phyloP scores from a whole-genome alignment of 352 stramenopile species.

The Thalassiosira ordinaria region DNA sequence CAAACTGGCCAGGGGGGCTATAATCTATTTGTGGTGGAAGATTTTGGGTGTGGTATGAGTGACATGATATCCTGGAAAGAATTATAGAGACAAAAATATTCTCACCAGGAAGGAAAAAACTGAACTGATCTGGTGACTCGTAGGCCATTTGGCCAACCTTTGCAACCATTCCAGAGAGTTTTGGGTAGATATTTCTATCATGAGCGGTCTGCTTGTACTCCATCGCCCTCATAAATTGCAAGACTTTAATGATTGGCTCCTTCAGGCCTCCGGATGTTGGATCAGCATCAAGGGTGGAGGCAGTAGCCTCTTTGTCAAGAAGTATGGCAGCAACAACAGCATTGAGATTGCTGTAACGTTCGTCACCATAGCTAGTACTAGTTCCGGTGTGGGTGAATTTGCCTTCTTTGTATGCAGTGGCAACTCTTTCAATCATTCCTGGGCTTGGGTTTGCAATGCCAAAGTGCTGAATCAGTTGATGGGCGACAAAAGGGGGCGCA shows the following conservation, averaged over 20 bases:
- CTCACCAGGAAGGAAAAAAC: constrained; percentile 67
- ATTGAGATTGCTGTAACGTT: constrained; percentile 60
- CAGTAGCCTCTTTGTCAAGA: constrained; percentile 67
- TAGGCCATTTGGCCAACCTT: constrained; percentile 64
- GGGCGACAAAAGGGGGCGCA: constrained; percentile 63
- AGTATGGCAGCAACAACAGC: constrained; percentile 70
- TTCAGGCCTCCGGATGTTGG: constrained; percentile 52
- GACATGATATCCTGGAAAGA: background rate
- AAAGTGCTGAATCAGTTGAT: constrained; percentile 70
- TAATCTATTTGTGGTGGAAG: constrained; percentile 32
- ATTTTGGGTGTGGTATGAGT: background rate
- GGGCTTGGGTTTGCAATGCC: constrained; percentile 73
- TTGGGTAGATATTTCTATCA: constrained; percentile 43
- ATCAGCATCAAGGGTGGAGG: constrained; percentile 61
- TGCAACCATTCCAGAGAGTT: constrained; percentile 42
- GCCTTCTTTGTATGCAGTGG: constrained; percentile 70
- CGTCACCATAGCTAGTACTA: background rate
- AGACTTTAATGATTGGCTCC: constrained; percentile 57
- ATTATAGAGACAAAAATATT: constrained; percentile 1
- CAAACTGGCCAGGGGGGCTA: constrained; percentile 37
- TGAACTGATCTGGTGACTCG: constrained; percentile 74
- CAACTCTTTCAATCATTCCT: constrained; percentile 61
- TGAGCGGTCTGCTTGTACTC: constrained; percentile 17
- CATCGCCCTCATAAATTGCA: constrained; percentile 57
- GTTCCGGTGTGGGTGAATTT: constrained; percentile 26